A percentile compares a stretch with the other conserved stretches of the same genome.
Evolutionary conservation across 306 rosid genomes (phyloP).

Genomic region (Trifolium fragiferum): DNA sequence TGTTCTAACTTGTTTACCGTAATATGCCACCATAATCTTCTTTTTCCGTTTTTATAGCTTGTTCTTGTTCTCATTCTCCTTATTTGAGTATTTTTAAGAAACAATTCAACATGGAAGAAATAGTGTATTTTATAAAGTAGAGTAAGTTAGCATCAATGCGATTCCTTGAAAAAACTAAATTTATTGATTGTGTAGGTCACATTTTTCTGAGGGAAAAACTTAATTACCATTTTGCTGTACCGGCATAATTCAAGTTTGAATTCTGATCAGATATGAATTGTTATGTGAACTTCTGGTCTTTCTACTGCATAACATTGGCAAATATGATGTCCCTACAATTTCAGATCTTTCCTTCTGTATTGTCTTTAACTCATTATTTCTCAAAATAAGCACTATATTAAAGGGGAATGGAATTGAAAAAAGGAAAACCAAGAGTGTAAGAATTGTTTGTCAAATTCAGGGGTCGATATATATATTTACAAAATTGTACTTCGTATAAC

Average conservation of each 20-base stretch:
- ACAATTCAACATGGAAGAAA: conserved; percentile 19
- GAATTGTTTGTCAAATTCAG: conserved; percentile 30
- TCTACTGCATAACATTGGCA: conserved; percentile 13
- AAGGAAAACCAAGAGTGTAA: conserved; percentile 27
- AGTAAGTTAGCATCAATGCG: neutral
- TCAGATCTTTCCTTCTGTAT: neutral
- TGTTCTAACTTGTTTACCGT: neutral
- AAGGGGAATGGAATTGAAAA: conserved; percentile 3
- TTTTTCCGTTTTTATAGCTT: conserved; percentile 20
- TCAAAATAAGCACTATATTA: conserved; percentile 6
- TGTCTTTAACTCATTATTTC: conserved; percentile 27
- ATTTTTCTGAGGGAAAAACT: conserved; percentile 11
- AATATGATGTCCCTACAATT: neutral
- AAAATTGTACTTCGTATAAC: neutral
- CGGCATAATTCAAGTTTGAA: conserved; percentile 31
- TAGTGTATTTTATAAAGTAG: conserved; percentile 7
- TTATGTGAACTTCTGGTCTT: conserved; percentile 25
- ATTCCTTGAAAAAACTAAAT: neutral
- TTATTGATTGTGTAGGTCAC: conserved; percentile 1
- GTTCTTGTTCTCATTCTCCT: conserved; percentile 28
- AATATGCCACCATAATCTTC: neutral
- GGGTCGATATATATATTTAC: conserved; percentile 7
- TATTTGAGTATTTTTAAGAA: conserved; percentile 13
- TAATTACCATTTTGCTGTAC: conserved; percentile 9
- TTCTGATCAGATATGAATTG: conserved; percentile 4